Percentiles rank a stretch among this genome's conserved stretches.
These are phyloP conservation scores for Helicostylum pulchrum DNA, from an alignment of 192 early-diverging fungal species.

Conservation along the genomic window DNA sequence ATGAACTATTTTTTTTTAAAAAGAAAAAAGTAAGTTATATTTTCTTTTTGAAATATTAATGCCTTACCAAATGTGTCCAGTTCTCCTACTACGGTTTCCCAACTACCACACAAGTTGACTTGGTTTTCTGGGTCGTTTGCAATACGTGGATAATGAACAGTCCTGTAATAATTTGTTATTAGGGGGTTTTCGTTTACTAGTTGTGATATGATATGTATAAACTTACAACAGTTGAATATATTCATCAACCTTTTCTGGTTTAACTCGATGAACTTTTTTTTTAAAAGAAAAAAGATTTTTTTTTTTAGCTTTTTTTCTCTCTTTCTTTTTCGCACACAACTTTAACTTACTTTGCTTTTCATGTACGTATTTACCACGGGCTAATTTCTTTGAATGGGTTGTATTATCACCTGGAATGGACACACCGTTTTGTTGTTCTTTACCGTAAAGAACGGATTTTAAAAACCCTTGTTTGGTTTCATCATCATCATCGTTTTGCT, in stretches of 20 bases:
- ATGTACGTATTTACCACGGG: constrained; percentile 87
- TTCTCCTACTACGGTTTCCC: constrained; percentile 82
- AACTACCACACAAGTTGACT: constrained; percentile 86
- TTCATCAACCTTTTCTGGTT: constrained; percentile 82
- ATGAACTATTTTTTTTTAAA: constrained; percentile 72
- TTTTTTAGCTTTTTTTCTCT: not conserved
- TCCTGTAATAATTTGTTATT: constrained; percentile 42
- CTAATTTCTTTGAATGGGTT: constrained; percentile 76
- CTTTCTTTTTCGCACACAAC: not conserved
- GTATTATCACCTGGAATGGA: constrained; percentile 17
- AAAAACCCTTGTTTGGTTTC: constrained; percentile 2
- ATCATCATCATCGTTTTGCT: constrained; percentile 7
- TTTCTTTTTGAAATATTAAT: too few relatives aligned
- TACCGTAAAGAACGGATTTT: constrained; percentile 2
- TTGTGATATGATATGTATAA: not conserved
- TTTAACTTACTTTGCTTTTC: constrained; percentile 73
- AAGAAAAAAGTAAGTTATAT: too few relatives aligned
- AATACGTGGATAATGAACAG: constrained; percentile 75
- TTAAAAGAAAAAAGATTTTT: constrained; percentile 1
- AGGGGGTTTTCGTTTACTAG: constrained; percentile 11
- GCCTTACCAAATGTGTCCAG: constrained; percentile 82
- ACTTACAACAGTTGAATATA: constrained; percentile 73
- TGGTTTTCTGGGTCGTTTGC: constrained; percentile 70
- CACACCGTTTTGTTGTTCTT: not conserved
- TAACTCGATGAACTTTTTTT: constrained; percentile 70